Evolutionary conservation across 2,329 filamentous ascomycete species (phyloP).

Genomic region (Magnaporthiopsis incrustans): DNA sequence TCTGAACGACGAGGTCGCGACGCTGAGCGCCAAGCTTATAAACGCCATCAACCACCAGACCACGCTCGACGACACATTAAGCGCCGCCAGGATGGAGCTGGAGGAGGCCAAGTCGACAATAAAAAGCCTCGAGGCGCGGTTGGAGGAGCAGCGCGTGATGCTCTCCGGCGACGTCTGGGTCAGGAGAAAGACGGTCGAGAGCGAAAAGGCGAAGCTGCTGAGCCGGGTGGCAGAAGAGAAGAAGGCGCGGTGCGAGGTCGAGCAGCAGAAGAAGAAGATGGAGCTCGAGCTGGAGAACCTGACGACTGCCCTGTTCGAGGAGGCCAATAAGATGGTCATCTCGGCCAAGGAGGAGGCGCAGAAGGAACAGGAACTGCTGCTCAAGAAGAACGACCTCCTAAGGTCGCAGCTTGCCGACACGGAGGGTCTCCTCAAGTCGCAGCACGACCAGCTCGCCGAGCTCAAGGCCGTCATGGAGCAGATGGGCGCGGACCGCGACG

Average conservation of each 20-base stretch:
- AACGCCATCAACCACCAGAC: conserved; percentile 97
- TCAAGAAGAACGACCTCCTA: conserved; percentile 82
- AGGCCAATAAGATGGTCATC: conserved; percentile 97
- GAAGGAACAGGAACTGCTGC: conserved; percentile 70
- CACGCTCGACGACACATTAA: conserved; percentile 78
- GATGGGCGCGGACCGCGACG: conserved; percentile 67
- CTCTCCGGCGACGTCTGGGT: conserved; percentile 70
- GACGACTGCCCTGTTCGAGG: conserved; percentile 90
- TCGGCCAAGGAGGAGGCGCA: conserved; percentile 83
- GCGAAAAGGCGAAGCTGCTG: conserved; percentile 55
- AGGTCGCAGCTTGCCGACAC: conserved; percentile 79
- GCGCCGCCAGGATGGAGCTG: conserved; percentile 74
- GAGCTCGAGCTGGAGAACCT: conserved; percentile 87
- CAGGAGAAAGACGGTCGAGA: conserved; percentile 64
- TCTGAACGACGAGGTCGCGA: conserved; percentile 68
- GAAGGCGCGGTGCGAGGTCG: conserved; percentile 53
- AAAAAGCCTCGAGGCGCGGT: conserved; percentile 54
- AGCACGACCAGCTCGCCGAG: conserved; percentile 87
- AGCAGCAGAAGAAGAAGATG: conserved; percentile 78
- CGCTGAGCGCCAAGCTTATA: conserved; percentile 89
- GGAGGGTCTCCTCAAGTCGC: conserved; percentile 74
- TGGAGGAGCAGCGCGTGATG: conserved; percentile 63
- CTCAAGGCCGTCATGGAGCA: conserved; percentile 89
- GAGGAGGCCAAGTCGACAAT: conserved; percentile 63
- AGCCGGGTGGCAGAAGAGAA: conserved; percentile 57